Evolutionary conservation across 2,329 filamentous ascomycete species (phyloP), one percentile per base, ranked within the genome.

Genomic region (Colletotrichum sublineola): DNA sequence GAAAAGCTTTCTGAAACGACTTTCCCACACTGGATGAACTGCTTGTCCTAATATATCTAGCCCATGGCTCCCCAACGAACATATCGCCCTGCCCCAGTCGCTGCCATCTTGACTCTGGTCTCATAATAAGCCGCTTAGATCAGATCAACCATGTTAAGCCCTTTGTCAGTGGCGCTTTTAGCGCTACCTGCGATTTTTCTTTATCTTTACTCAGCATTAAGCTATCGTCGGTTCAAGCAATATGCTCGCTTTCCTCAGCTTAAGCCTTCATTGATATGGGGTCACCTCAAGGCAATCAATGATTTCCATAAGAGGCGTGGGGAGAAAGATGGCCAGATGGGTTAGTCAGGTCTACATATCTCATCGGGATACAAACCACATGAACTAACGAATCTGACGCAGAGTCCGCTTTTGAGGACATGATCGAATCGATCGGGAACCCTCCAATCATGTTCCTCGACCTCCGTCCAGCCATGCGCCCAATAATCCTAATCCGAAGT

Each of bases 381-480:
- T 40, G 18, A 2, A 58, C n/a, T 42, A 24, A 42, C 20, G 18
- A 38, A 38, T 14, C 7, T 29, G 9, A 55, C 52, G 2, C 42
- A 76, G 78, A 82, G 55, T 55, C 74, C 8, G 57, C 77, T 6
- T 76, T 80, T 8, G 53, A 53, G 3, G 72, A 75, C 24, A 81
- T 84, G 74, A 67, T 72, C n/a, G 73, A 79, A 40, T 69, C 73
- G 0, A 64, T 81, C 12, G 80, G 79, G 0, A 78, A 77, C 11
- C 82, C 82, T 6, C 76, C 81, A 1, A 42, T 82, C 29, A 75
- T 82, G 64, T 62, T 82, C 0, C 29, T 82, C 15, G 82, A 84
- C 55, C 68, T 81, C 6, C 78, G 82, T 15, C 82, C 83, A 2
- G 53, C 80, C n/a, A 74, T 65, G 20, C 76, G 71, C 12, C 78